phyloP scores from a whole-genome alignment of 768 basidiomycete species.

The Lactarius sanguifluus region DNA sequence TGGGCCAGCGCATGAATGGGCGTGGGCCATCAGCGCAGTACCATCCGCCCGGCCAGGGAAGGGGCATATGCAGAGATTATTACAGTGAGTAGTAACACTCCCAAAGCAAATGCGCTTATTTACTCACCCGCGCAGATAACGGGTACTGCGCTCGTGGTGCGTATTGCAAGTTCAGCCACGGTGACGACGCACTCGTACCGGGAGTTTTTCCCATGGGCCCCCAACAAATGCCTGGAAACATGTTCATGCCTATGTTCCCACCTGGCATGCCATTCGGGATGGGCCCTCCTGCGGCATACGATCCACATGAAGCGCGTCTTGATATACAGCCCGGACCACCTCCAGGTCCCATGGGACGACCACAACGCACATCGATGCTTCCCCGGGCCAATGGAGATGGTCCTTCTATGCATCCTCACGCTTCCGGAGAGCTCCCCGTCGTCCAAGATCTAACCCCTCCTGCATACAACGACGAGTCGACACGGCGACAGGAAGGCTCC shows the following conservation, averaged over 20 bases:
- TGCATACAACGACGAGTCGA: conserved; percentile 34
- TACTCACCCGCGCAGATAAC: conserved; percentile 54
- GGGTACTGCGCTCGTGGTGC: conserved; percentile 90
- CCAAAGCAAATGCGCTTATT: conserved; percentile 15
- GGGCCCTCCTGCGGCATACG: conserved; percentile 54
- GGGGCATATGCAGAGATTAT: conserved; percentile 88
- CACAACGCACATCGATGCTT: conserved; percentile 57
- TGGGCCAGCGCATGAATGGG: conserved; percentile 31
- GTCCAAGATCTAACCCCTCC: conserved; percentile 80
- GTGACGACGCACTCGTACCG: conserved; percentile 81
- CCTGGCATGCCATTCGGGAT: conserved; percentile 57
- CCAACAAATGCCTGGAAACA: conserved; percentile 40
- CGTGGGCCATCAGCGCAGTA: conserved; percentile 42
- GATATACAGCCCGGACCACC: conserved; percentile 63
- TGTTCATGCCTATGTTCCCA: conserved; percentile 73
- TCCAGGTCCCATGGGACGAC: conserved; percentile 36
- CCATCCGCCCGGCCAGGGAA: conserved; percentile 68
- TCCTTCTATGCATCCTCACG: conserved; percentile 40
- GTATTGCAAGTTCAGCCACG: conserved; percentile 90
- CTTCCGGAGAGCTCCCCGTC: conserved; percentile 74
- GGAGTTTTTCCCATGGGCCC: conserved; percentile 61
- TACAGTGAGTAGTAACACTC: conserved; percentile 60
- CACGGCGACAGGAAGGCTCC: conserved; percentile 15
- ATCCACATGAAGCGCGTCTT: conserved; percentile 76
- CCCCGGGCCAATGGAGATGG: conserved; percentile 51